Evolutionary conservation across 1,284 basidiomycete species (phyloP), one percentile per base, ranked within the genome.

Genomic region (Boletus semigastroideus): DNA sequence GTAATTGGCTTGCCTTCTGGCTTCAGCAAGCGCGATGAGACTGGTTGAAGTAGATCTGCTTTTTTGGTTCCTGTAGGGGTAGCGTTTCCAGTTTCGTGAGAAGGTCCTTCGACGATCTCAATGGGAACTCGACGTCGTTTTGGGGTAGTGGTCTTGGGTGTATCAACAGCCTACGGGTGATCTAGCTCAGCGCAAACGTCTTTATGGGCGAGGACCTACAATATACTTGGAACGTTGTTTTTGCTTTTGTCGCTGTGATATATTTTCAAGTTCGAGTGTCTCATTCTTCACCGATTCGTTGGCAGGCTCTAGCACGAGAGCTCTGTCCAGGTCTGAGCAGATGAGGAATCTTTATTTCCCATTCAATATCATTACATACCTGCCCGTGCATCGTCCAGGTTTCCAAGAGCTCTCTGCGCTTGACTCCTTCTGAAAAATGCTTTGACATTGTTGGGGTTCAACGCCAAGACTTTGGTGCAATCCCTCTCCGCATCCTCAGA

Each of bases 401-500:
- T 79, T 19, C 73, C 78, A 52, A 86, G 60, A 3, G 69, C 78
- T 13, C 72, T 63, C 46, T 84, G 71, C 1, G 90, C 88, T 64
- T 91, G 87, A 0, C 77, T 87, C 55, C 89, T 74, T 53, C 90
- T 72, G 61, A 85, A 92, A 31, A 86, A 62, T 1, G 83, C 90
- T 58, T 92, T 92, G 14, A 83, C 79, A 59, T 87, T 88, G 39
- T 71, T 73, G n/a, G 69, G 56, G 55, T 72, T 80, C 27, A 87
- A 63, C 3, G 56, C 59, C 45, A 89, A 69, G 8, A 80, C 84
- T 4, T 72, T 76, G 3, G 78, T 77, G 61, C 87, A 90, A 64
- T 91, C 88, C 49, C 86, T 71, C 62, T 88, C 85, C 16, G 87
- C 86, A 67, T 92, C 89, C 62, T 84, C 79, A 55, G 81, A 73